Evolutionary conservation across 2,329 filamentous ascomycete genomes (phyloP).

Genomic region (Aspergillus japonicus): DNA sequence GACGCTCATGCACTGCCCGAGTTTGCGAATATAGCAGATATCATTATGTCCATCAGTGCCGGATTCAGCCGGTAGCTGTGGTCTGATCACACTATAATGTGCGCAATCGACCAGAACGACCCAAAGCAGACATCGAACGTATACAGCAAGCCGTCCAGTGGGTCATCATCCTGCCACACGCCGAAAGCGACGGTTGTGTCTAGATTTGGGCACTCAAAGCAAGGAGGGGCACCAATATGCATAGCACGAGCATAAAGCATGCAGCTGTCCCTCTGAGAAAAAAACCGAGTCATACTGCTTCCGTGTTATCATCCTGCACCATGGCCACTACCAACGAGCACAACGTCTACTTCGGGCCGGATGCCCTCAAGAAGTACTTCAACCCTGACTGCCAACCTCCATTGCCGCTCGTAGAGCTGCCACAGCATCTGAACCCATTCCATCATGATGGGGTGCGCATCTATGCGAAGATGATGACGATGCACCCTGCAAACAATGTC

Average conservation of each 20-base stretch:
- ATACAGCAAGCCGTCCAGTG: not conserved
- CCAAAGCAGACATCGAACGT: not conserved
- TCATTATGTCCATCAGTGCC: not conserved
- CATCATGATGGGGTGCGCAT: conserved; percentile 59
- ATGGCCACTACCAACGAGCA: conserved; percentile 36
- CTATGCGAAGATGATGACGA: conserved; percentile 66
- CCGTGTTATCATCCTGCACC: not conserved
- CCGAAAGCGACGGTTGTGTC: not conserved
- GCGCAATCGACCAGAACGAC: not conserved
- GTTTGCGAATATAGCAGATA: no score
- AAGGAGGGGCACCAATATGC: not conserved
- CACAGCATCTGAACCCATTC: conserved; percentile 57
- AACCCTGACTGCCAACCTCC: conserved; percentile 59
- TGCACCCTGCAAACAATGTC: conserved; percentile 64
- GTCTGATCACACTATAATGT: not conserved
- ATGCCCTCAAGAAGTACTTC: conserved; percentile 59
- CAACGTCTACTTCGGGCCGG: conserved; percentile 60
- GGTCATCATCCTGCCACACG: not conserved
- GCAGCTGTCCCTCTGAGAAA: no score
- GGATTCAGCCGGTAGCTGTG: not conserved
- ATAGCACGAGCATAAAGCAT: not conserved
- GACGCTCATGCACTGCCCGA: no score
- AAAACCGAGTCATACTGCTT: not conserved
- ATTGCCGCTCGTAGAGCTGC: conserved; percentile 62
- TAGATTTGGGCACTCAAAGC: not conserved